Evolutionary conservation across 1,284 basidiomycete species (phyloP).

Genomic region (Apiotrichum mycotoxinovorans): DNA sequence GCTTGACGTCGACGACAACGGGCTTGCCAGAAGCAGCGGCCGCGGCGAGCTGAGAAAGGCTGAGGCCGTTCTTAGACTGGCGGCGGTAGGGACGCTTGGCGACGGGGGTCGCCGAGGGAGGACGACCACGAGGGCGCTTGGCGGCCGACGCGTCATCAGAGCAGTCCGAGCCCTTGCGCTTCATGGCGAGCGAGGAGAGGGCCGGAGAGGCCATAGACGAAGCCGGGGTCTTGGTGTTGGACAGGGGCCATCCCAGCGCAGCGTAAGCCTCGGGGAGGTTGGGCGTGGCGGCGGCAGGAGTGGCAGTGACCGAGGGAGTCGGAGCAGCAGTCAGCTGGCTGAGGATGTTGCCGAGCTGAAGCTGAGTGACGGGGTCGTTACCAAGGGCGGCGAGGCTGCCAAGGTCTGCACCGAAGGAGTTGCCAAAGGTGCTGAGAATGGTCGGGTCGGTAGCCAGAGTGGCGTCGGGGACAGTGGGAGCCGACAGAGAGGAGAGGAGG

Average conservation of each 20-base stretch:
- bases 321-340: constrained; percentile 11
- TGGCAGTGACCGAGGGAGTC: constrained; percentile 5
- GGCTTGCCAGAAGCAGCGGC: constrained; percentile 21
- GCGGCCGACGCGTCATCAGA: constrained; percentile 20
- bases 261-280: constrained; percentile 18
- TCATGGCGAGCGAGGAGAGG: constrained; percentile 18
- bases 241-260: constrained; percentile 23
- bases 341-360: constrained; percentile 27
- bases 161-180: constrained; percentile 35
- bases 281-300: constrained; percentile 3
- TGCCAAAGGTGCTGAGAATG: constrained; percentile 29
- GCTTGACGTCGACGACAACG: neutral
- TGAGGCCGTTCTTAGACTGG: constrained; percentile 23
- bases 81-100: constrained; percentile 26
- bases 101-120: constrained; percentile 13
- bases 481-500: constrained; percentile 16
- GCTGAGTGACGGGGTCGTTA: constrained; percentile 24
- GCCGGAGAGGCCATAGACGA: constrained; percentile 10
- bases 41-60: constrained; percentile 21
- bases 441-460: constrained; percentile 23
- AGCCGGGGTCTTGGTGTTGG: constrained; percentile 6
- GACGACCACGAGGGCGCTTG: constrained; percentile 33
- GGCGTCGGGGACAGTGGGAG: constrained; percentile 15
- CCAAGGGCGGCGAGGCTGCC: constrained; percentile 27
- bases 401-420: constrained; percentile 24